Base-by-base conservation (phyloP, 441 rosid genomes). In the Francoa sonchifolia region DNA sequence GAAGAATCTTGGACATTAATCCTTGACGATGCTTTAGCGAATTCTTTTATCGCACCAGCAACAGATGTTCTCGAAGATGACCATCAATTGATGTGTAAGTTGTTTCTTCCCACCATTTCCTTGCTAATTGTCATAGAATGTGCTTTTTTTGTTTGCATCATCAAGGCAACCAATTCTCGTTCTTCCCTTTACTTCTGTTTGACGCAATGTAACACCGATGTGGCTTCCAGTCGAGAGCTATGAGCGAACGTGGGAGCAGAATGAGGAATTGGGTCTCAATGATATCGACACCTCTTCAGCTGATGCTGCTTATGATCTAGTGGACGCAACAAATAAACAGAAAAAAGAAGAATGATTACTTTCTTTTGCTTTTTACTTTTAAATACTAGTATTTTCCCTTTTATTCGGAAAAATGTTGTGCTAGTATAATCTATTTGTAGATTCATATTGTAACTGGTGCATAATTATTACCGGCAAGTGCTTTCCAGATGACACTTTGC, bases 201-300 rank as follows among this genome's bases (percentile, higher is more conserved):
- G 12, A 40, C 14, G 19, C 10, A 2, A 8, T 25, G 19, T 26
- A 13, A 9, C 8, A 14, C 26, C 8, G n/a, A 9, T 7, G 17
- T 20, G 20, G 10, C 30, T 26, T 49, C n/a, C 79, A 82, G 98
- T 57, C 45, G 96, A 85, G 67, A 87, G 85, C 38, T 85, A 79
- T 21, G 75, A 67, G 65, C 77, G 98, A 45, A 73, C 92, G 3
- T 89, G 94, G 94, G 98, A 89, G 50, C 94, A 89, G 58, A 82
- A 85, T 9, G 98, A 85, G 61, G 98, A 89, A 43, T 59, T 89
- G 59, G 96, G 94, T 61, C 69, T 89, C 26, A 89, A 89, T 34
- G 96, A 82, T 53, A 79, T 89, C 0, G 93, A 85, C 55, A 90
- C 98, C 29, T 71, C 87, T 10, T 68, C 87, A 0, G 98, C 94